A percentile compares a stretch with the other conserved stretches of the same genome.
These are phyloP conservation scores for Austropuccinia psidii DNA, from an alignment of 1,284 basidiomycete genomes.

Conservation along the genomic window DNA sequence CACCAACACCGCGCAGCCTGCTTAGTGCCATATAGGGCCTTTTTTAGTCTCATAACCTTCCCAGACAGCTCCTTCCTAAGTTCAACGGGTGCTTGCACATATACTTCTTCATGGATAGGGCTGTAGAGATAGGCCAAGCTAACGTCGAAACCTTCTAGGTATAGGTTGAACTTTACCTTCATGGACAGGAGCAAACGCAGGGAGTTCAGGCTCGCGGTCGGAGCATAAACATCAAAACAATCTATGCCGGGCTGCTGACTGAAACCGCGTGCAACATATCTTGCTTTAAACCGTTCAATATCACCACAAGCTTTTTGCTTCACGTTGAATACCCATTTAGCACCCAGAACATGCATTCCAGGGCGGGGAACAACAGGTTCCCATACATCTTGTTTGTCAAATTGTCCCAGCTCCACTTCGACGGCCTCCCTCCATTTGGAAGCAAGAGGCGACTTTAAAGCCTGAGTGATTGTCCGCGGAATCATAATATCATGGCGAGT, in stretches of 20 bases:
- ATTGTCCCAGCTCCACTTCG: neutral
- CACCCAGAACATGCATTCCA: neutral
- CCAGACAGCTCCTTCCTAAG: no score
- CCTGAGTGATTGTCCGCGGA: neutral
- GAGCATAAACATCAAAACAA: neutral
- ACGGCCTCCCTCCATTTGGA: neutral
- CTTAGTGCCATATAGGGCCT: no score
- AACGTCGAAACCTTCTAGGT: no score
- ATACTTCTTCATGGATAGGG: no score
- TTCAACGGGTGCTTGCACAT: no score
- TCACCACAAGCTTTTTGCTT: neutral
- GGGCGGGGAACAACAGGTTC: neutral
- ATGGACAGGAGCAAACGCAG: neutral
- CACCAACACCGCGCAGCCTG: no score
- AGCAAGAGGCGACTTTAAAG: neutral
- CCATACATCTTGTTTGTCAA: neutral
- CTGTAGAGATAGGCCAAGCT: no score
- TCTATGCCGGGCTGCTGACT: neutral
- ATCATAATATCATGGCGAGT: neutral
- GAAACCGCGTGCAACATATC: neutral
- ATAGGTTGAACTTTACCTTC: neutral
- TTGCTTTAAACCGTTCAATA: neutral
- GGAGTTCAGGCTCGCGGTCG: neutral
- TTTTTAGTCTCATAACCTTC: no score
- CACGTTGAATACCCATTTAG: neutral